Evolutionary conservation across 2,329 filamentous ascomycete genomes (phyloP).

Genomic region (Venturiaceae sp.): DNA sequence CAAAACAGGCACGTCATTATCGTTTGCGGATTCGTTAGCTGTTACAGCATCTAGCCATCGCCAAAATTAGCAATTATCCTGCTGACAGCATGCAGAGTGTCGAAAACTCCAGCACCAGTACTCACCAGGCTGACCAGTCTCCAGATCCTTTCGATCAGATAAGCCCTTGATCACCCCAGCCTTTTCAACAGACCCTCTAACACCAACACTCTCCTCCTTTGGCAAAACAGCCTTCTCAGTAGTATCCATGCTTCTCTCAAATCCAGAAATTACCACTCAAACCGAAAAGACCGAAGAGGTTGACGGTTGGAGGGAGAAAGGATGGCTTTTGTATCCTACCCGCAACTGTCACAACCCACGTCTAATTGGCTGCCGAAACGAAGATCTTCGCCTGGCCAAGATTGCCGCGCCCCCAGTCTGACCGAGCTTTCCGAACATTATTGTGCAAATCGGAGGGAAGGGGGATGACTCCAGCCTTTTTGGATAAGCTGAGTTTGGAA

Average conservation of each 20-base stretch:
- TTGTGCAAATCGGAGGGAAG: not conserved
- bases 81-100: no score
- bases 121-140: not conserved
- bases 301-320: not conserved
- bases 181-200: not conserved
- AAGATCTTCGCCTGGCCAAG: not conserved
- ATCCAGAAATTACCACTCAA: not conserved
- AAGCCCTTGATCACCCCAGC: not conserved
- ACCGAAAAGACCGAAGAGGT: no score
- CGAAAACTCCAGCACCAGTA: no score
- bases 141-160: not conserved
- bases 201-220: not conserved
- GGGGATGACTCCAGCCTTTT: not conserved
- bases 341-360: not conserved
- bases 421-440: no score
- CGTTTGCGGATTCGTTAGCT: not conserved
- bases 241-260: not conserved
- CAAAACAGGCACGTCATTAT: slow-evolving; percentile 4
- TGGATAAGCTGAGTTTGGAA: no score
- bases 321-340: not conserved
- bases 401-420: not conserved
- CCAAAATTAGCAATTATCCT: not conserved
- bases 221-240: not conserved
- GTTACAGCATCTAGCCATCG: not conserved
- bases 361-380: not conserved